Evolutionary conservation across 495 filamentous ascomycete species (phyloP), one percentile per base, ranked within the genome.

Genomic region (Xylaria acuta): DNA sequence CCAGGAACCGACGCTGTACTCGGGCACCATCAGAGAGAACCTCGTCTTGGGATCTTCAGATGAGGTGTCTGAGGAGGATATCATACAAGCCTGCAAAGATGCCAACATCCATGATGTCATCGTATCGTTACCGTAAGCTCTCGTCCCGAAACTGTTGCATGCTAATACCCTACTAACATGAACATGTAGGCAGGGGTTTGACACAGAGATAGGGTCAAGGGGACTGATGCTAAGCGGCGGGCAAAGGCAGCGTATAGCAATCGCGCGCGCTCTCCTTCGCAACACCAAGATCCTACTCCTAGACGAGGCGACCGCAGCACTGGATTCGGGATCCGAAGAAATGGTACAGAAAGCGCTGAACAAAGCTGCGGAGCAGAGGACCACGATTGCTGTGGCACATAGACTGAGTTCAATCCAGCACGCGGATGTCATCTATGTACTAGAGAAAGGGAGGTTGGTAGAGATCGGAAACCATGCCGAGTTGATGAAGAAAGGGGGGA

Each of bases 231-330:
- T 97, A 64, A 92, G 89, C 1, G 93, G 93, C 5, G 93, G 93
- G 1, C 93, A 97, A 80, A 90, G 89, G 76, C 93, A 95, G 77
- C 84, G 93, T 18, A 79, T 97, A 22, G 87, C 91, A 1, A 92
- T 97, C 64, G 93, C 93, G 2, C 81, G 93, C 27, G 92, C 93
- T 0, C 82, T 95, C 34, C 88, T 97, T 12, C 88, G 92, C 14
- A 87, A 91, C 58, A 92, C 93, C 5, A 82, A 85, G 58, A 81
- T 95, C 38, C 79, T 95, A 72, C 81, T 97, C 40, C 84, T 97
- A 2, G 93, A 97, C 75, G 93, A 97, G 80, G 91, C 93, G 1
- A 95, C 93, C 6, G 89, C 85, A 53, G 89, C 89, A n/a, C 82
- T 95, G 47, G 93, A 97, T 71, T 89, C 90, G 5, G 88, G 92